Evolutionary conservation across 169 alveolate species (phyloP), one percentile per base, ranked within the genome.

Genomic region (Eimeria sp.): DNA sequence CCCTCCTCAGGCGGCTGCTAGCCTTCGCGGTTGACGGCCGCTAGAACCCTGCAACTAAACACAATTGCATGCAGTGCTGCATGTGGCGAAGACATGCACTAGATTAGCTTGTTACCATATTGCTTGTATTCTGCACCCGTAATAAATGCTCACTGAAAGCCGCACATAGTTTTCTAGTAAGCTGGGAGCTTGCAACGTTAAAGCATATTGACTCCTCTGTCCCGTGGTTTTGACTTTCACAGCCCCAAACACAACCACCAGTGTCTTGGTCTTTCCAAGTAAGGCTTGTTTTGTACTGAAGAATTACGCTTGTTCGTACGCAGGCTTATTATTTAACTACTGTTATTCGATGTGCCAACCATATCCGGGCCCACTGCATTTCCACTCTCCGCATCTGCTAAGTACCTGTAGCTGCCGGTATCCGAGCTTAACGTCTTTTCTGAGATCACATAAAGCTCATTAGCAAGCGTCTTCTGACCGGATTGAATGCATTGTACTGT

Each of bases 221-320:
- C 18, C 30, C 40, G 5, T 25, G 43, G 30, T 25, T 25, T 5
- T 14, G 7, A 47, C 49, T 45, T 4, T 30, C 78, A 67, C 78
- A 67, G 78, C 78, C 78, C 78, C 78, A 67, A 67, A n/a, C 78
- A 67, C 78, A 45, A 67, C 78, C 78, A n/a, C 78, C 49, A 11
- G 25, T 30, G 78, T 30, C 78, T 67, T 67, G 49, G 49, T 67
- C 49, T 20, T 67, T 30, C 78, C 30, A 30, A n/a, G 11, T 13
- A 9, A 6, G 6, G 49, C 25, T 25, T 30, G 3, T 5, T 6
- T 27, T 2, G n/a, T n/a, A 67, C 30, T 67, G 78, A 9, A 30
- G 6, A 67, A 67, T 30, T 67, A 47, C 4, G 6, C 3, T 27
- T 67, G 16, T 7, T 67, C 30, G 49, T 30, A 6, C 78, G 30